Evolutionary conservation across 2,329 filamentous ascomycete genomes (phyloP), one percentile per base, ranked within the genome.

Genomic region (Chaetomium strumarium): DNA sequence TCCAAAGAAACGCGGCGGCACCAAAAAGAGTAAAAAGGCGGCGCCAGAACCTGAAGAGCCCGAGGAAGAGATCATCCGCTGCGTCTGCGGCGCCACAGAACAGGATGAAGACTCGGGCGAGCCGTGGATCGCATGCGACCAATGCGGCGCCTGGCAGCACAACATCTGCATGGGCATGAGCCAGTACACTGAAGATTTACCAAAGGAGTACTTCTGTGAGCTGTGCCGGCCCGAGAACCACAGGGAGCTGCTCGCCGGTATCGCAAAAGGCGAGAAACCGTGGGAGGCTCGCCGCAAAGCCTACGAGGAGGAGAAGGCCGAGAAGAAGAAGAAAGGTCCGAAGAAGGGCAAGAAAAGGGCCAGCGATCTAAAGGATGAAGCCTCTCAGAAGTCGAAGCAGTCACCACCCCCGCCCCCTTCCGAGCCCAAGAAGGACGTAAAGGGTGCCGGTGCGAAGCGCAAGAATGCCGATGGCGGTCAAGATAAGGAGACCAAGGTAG

Each of bases 111-210:
- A 95, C 61, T 85, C 88, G 13, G 88, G 87, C 60, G 86, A 93
- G 62, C 85, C 90, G 48, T 97, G 95, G 90, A 96, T 99, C 64
- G 90, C 88, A 56, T 99, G 93, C 74, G 93, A 99, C 69, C 82
- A 81, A 43, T 99, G 93, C 70, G 83, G 83, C 45, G 92, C 86
- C 39, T 99, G 93, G 93, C 93, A 99, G 71, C 93, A 99, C 71
- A 96, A 96, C 65, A 85, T 95, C 58, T 99, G 93, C 67, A 89
- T 99, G 76, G 90, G 89, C 49, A 81, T 96, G 66, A 83, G 79
- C 63, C 83, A 85, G 43, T 90, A 88, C 62, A 81, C 85, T 31
- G 87, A 91, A 54, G 83, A 91, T 63, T 78, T 89, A 51, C 86
- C 88, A 30, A 87, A 87, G 55, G 79, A 88, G 69, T 99, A 99